Percentiles rank a stretch among this genome's conserved stretches.
These are phyloP conservation scores for Endogone sp. DNA, from an alignment of 192 early-diverging fungal genomes.

Conservation along the genomic window DNA sequence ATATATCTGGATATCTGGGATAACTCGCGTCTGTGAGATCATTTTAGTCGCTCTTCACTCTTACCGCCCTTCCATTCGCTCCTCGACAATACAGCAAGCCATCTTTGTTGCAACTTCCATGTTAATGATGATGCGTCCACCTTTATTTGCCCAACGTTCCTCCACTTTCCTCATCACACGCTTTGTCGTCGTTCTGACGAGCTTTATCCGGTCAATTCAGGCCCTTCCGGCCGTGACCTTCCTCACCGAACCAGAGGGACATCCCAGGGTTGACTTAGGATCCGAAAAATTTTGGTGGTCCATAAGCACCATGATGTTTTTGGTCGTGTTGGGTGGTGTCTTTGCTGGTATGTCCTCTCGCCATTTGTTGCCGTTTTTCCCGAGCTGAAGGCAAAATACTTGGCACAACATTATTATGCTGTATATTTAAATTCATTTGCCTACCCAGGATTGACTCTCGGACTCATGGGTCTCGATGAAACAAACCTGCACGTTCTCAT, in stretches of 20 bases:
- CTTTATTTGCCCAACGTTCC: neutral
- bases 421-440: neutral
- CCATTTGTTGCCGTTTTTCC: neutral
- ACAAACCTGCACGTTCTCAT: conserved; percentile 82
- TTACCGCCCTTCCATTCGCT: too few species aligned
- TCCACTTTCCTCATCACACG: neutral
- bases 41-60: too few species aligned
- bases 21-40: too few species aligned
- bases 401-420: neutral
- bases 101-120: too few species aligned
- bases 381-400: neutral
- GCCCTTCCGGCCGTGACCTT: neutral
- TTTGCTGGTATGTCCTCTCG: conserved; percentile 12
- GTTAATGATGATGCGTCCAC: neutral
- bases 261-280: neutral
- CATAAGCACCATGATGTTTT: conserved; percentile 5
- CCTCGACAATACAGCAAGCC: too few species aligned
- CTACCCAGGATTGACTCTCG: conserved; percentile 29
- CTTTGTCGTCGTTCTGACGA: neutral
- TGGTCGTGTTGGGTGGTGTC: conserved; percentile 18
- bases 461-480: conserved; percentile 69
- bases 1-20: too few species aligned
- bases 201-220: neutral
- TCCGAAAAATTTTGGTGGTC: conserved; percentile 12
- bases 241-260: neutral